Evolutionary conservation across 306 rosid species (phyloP), one percentile per base, ranked within the genome.

Genomic region (Inga oerstediana): DNA sequence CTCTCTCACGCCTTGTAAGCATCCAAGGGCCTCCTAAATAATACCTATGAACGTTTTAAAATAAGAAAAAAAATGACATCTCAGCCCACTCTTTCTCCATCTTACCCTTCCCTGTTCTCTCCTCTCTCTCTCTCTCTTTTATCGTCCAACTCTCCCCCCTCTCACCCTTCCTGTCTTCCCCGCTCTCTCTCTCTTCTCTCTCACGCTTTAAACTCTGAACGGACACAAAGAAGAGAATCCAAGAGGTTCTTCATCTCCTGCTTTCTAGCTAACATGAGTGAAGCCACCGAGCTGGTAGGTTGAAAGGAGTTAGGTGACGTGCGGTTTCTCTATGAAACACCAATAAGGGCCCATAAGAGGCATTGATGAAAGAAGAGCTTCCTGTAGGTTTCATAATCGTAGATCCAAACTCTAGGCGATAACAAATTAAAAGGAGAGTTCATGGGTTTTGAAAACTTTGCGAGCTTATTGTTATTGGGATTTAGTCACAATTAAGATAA

Each of bases 261-360:
- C 10, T 81, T 77, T n/a, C 92, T 56, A 27, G 30, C 30, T 27
- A 3, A 87, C 76, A 20, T 77, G 86, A 37, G 58, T 12, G 3
- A 77, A 80, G 39, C 80, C 77, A 7, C 80, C 73, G 6, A 91
- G 84, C 44, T 84, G 89, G 0, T 89, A 84, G 13, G 64, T 59
- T 0, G 92, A 88, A 15, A 92, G 90, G 3, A 92, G 88, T 49
- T 74, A 75, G 41, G 89, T 88, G 58, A 91, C 80, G 43, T 86
- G 86, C 0, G 88, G 79, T 62, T 81, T 91, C 87, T 89, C 91
- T 86, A 93, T 86, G 91, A 91, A 93, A 62, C 88, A 76, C 93
- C 92, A 86, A 48, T 88, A 91, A 32, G 86, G 84, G 10, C 93
- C 92, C 34, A 58, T 89, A 91, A 1, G 88, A 88, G 51, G 93